These are phyloP conservation scores for Aspergillus sp. DNA, from an alignment of 2,329 filamentous ascomycete species.

Conservation along the genomic window DNA sequence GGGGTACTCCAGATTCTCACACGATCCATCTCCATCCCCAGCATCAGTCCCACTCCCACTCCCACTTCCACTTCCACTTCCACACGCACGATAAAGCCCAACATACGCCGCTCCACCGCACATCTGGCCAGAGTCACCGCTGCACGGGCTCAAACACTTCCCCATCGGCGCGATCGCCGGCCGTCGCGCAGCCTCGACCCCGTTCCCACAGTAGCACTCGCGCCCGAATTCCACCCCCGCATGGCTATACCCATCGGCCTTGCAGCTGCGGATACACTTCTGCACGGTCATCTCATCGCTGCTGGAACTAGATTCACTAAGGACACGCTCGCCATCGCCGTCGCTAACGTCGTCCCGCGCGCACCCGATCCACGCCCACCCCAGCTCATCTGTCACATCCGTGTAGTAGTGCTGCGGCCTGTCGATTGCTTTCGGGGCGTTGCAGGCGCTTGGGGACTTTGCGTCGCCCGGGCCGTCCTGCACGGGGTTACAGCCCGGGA, in stretches of 20 bases:
- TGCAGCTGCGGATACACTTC: background rate
- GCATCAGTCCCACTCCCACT: too few relatives aligned
- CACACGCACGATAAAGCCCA: constrained; percentile 2
- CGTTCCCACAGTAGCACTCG: constrained; percentile 8
- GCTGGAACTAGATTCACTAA: too few relatives aligned
- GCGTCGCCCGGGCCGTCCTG: constrained; percentile 1
- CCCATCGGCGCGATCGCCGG: background rate
- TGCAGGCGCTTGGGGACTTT: too few relatives aligned
- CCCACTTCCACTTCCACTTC: background rate
- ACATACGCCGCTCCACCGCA: constrained; percentile 6
- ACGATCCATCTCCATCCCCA: too few relatives aligned
- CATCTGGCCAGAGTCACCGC: background rate
- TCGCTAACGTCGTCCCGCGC: too few relatives aligned
- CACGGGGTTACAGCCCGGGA: constrained; percentile 8
- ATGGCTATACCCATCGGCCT: constrained; percentile 2
- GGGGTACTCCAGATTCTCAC: too few relatives aligned
- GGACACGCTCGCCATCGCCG: too few relatives aligned
- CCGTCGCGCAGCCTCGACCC: background rate
- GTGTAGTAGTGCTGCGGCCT: too few relatives aligned
- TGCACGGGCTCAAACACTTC: constrained; percentile 4
- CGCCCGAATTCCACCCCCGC: constrained; percentile 6
- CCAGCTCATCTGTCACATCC: too few relatives aligned
- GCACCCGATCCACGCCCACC: too few relatives aligned
- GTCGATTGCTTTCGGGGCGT: too few relatives aligned
- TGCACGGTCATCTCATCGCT: too few relatives aligned